Evolutionary conservation across 345 rosid species (phyloP), one percentile per base, ranked within the genome.

Genomic region (Camelina sativa): DNA sequence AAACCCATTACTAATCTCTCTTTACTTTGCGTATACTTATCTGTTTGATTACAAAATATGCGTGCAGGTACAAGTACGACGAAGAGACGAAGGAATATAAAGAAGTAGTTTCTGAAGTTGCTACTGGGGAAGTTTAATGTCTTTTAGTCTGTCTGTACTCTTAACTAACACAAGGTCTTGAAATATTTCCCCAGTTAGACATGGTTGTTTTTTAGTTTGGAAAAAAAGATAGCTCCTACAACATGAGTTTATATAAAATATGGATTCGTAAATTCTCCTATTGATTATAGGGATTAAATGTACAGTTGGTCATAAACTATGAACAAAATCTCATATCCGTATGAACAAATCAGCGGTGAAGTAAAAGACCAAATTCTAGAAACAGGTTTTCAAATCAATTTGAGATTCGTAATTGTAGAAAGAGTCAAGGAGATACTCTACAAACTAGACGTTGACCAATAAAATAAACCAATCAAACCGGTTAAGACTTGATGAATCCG

Each of bases 51-150:
- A 47, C 17, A 61, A 41, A 25, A 2, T 53, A 30, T 68, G 28
- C 15, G 6, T 61, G 56, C 16, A 77, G 72, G 80, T 71, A 78
- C 77, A 78, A 52, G 65, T 78, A 58, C 17, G 43, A 41, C 38
- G 73, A 71, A 32, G 73, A 65, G 56, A 59, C 11, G 0, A 77
- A 72, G 62, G 77, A 72, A 51, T 77, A 77, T 34, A 25, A 57
- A 51, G 73, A 77, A 32, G 34, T 77, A 67, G 68, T 58, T 17
- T 50, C 71, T 10, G 77, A 72, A 65, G 64, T 34, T 58, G 50
- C 73, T 58, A 41, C 71, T 10, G 76, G 22, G 25, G 72, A 64
- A 48, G 67, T 41, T 57, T 71, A 56, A n/a, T 65, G 8, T 55
- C 34, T 40, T 40, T 4, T 70, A 17, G 23, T 50, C 22, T n/a